Conservation (phyloP, 345 rosid species). For the Ceriops decandra region DNA sequence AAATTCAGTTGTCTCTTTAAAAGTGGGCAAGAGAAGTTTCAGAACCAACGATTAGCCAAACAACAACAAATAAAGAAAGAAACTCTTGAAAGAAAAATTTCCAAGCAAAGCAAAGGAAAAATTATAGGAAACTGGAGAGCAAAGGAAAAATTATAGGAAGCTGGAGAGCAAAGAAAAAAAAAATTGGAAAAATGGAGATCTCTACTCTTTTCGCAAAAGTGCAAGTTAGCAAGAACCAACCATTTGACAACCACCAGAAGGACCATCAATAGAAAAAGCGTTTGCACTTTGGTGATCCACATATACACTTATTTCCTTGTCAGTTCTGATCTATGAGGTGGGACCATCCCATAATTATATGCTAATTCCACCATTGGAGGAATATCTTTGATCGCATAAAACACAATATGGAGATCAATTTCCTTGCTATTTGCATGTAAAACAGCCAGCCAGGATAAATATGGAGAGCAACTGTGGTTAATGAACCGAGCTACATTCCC, state of each 20-base stretch:
- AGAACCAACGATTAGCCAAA: not conserved
- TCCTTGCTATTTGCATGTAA: constrained; percentile 34
- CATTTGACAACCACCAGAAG: not conserved
- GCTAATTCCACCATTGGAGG: constrained; percentile 88
- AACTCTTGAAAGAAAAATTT: not conserved
- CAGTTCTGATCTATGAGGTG: constrained; percentile 20
- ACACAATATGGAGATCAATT: constrained; percentile 44
- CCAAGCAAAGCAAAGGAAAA: not conserved
- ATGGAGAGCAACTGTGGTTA: constrained; percentile 88
- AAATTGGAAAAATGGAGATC: not conserved
- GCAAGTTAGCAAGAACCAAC: not conserved
- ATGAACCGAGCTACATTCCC: constrained; percentile 94
- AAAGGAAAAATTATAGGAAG: not conserved
- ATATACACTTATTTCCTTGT: constrained; percentile 54
- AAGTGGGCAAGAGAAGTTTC: too few species aligned
- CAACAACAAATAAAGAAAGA: not conserved
- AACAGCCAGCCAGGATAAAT: constrained; percentile 84
- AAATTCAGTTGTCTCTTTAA: not conserved
- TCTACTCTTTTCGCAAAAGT: not conserved
- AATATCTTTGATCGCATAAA: constrained; percentile 64
- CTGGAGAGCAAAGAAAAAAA: not conserved
- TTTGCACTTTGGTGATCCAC: constrained; percentile 56
- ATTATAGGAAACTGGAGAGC: not conserved
- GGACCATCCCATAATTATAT: constrained; percentile 65
- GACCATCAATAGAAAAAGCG: constrained; percentile 51